Evolutionary conservation across 352 stramenopile species (phyloP), one percentile per base, ranked within the genome.

Genomic region (Salisapilia sapeloensis): DNA sequence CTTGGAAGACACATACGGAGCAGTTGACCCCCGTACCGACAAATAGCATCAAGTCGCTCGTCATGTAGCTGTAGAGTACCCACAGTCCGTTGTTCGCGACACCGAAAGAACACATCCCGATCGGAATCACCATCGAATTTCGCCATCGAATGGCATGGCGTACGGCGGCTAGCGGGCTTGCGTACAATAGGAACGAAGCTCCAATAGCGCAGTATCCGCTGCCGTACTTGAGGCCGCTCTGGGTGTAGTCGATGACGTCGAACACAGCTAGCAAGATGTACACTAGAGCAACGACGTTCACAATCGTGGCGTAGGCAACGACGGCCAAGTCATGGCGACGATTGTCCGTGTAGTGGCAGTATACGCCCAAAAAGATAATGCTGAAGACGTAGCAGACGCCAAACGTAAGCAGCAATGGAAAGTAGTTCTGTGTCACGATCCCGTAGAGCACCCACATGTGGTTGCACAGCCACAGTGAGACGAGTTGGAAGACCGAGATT

Each of bases 401-500:
- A 34, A 72, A 75, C 11, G 62, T 78, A 14, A 50, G 48, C 14
- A 78, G 39, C 4, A 75, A 33, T 6, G 62, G 62, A 36, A 72
- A 70, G 12, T 49, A 14, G 23, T 74, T 48, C 36, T 34, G 31
- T 2, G 52, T 65, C 14, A 75, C 46, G 46, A 67, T 69, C 26
- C 62, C 62, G 26, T 78, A 78, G 17, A 78, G 33, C 51, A 70
- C 69, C 61, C 64, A 81, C 26, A 78, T 72, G 48, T 81, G 64
- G 39, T 72, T 71, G 48, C 60, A 72, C 23, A 47, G 46, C 62
- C 64, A 84, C 18, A 84, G 60, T 26, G 65, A 57, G 9, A 65
- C 62, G 16, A 81, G 62, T n/a, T 64, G 65, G 14, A 77, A 41
- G 18, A 80, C 35, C 7, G 65, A 64, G 4, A 40, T 39, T 24